Evolutionary conservation across 2,329 filamentous ascomycete species (phyloP).

Genomic region (Diplodia sapinea): DNA sequence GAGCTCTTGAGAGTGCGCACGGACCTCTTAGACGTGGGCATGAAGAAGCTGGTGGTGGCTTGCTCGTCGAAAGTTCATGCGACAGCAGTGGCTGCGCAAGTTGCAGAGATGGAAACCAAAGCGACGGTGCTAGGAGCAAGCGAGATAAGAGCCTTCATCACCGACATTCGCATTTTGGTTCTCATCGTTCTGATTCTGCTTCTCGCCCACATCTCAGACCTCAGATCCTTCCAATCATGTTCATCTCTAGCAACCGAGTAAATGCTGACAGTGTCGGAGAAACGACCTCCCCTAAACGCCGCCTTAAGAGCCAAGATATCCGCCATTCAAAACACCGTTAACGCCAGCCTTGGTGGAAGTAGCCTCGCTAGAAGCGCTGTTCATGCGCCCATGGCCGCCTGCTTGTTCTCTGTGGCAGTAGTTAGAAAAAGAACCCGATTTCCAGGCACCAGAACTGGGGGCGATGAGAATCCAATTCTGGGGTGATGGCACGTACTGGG

Average conservation of each 20-base stretch:
- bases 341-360: background rate
- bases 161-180: background rate
- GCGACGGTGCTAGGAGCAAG: background rate
- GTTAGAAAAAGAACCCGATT: background rate
- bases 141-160: background rate
- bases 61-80: background rate
- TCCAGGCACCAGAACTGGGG: background rate
- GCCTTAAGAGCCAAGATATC: background rate
- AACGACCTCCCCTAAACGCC: background rate
- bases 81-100: background rate
- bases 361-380: background rate
- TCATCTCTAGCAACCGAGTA: background rate
- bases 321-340: constrained; percentile 8
- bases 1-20: background rate
- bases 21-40: background rate
- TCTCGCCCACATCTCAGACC: background rate
- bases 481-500: constrained; percentile 53
- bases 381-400: constrained; percentile 17
- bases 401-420: constrained; percentile 11
- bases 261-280: background rate
- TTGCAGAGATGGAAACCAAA: background rate
- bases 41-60: background rate
- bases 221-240: background rate
- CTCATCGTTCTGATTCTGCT: background rate
- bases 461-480: background rate